Evolutionary conservation across 768 basidiomycete species (phyloP), one percentile per base, ranked within the genome.

Genomic region (Russula sp.): DNA sequence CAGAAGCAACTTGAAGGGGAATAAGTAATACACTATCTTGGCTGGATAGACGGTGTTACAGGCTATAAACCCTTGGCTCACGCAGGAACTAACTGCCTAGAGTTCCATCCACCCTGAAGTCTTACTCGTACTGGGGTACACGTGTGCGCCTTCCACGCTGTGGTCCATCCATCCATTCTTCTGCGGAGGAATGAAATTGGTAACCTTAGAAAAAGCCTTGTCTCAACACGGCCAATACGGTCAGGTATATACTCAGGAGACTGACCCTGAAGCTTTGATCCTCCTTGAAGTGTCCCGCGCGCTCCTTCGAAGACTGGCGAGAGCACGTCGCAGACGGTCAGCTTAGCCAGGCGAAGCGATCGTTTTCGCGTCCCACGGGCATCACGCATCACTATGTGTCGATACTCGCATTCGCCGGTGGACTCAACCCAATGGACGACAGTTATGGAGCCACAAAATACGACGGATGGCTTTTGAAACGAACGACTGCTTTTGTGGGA

Each of bases 111-210:
- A 89, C 65, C 79, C 76, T 8, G 90, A 82, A 64, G 85, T 81
- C 52, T 82, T 78, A 62, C 81, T 77, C 4, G 90, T 88, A 61
- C 79, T 77, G 62, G 95, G 72, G 72, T 83, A 91, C 2, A 93
- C 79, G 69, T 89, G 84, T 11, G 83, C 79, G 11, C 74, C 76
- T 14, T 79, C 79, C 53, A 75, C 60, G n/a, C 69, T 11, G 2
- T 68, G 72, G 43, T 77, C 79, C 82, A 87, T 87, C 90, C 92
- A 93, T 18, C 89, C 82, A 5, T 76, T 81, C 7, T 73, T 75
- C 39, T 89, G 83, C 18, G 80, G 83, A 7, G 92, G 92, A 32
- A 81, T 70, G 58, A 93, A 66, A 69, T 91, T 93, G 20, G 87
- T 87, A 5, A 87, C 72, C 80, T 81, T 53, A n/a, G 6, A 25